Conservation (phyloP, 352 stramenopile species). For the Phytopythium sindhum region DNA sequence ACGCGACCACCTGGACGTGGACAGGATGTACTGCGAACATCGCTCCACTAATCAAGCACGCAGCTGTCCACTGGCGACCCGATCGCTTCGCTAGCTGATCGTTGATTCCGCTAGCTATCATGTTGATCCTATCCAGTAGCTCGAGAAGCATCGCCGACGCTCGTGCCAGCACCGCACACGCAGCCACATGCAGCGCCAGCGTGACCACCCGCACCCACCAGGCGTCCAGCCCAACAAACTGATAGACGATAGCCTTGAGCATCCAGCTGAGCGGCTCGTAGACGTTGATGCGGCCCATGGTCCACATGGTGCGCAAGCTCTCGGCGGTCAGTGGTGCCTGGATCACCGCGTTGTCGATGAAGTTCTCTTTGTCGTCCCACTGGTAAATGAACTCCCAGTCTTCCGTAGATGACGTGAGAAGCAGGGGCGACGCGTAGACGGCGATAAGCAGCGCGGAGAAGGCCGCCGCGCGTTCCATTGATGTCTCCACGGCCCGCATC, state of each 20-base stretch:
- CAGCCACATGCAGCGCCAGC: conserved; percentile 33
- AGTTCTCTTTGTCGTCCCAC: conserved; percentile 65
- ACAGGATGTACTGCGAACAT: conserved; percentile 63
- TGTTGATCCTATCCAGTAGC: conserved; percentile 5
- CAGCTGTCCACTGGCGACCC: background rate
- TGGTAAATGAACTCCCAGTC: conserved; percentile 46
- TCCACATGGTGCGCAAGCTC: conserved; percentile 45
- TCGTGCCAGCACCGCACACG: conserved; percentile 23
- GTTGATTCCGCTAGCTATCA: background rate
- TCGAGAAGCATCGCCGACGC: conserved; percentile 24
- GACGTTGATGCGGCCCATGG: conserved; percentile 54
- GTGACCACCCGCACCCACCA: conserved; percentile 39
- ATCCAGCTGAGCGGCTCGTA: conserved; percentile 69
- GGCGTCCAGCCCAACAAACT: conserved; percentile 29
- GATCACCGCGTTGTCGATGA: conserved; percentile 46
- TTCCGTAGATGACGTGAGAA: background rate
- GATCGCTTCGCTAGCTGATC: too few relatives aligned
- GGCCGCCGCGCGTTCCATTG: background rate
- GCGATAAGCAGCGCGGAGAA: conserved; percentile 5
- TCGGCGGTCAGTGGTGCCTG: conserved; percentile 25
- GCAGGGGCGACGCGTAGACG: conserved; percentile 3
- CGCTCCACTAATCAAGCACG: conserved; percentile 38
- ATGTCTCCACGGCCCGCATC: background rate
- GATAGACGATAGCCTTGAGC: conserved; percentile 47
- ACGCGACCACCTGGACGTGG: conserved; percentile 63